Evolutionary conservation across 1,284 basidiomycete genomes (phyloP), one percentile per base, ranked within the genome.

Genomic region (Cerrena zonata): DNA sequence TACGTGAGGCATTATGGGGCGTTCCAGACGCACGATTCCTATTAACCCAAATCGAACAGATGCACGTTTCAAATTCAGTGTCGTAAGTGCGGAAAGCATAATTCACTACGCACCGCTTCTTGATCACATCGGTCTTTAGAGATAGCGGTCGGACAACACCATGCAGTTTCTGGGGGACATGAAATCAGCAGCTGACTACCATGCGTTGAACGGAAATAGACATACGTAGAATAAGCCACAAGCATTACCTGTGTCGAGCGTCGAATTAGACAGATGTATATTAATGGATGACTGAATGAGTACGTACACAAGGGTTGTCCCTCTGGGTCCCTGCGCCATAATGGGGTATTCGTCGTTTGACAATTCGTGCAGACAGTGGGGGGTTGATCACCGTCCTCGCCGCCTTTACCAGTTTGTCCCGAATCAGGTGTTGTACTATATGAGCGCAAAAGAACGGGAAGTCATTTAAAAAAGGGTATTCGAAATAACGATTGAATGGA

Each of bases 41-140:
- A 57, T 40, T 26, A 50, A 54, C 59, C 53, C 42, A 44, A 12
- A 44, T 23, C 5, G 25, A 15, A 10, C 12, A 41, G 10, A 26
- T 25, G 18, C 27, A 41, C 10, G 13, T 19, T n/a, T 27, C 21
- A 18, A 39, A 21, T 15, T 18, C 24, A 4, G 7, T 43, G 19
- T 18, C 18, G 47, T 24, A 37, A 36, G 49, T 22, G 46, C 50
- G 42, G 41, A 27, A n/a, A 38, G 11, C 27, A 26, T n/a, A 52
- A 52, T 39, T 40, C 51, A 42, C 52, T 47, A 70, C 79, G 47
- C 61, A 92, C 91, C 94, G 80, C 75, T 96, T 97, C 83, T 97
- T 97, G 70, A 97, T 97, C 41, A 96, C 89, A 66, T 97, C 94
- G 22, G 94, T 96, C 78, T 96, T 97, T 55, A 97, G 78, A 45